Evolutionary conservation across 2,329 filamentous ascomycete species (phyloP).

Genomic region (Conoideocrella luteorostrata): DNA sequence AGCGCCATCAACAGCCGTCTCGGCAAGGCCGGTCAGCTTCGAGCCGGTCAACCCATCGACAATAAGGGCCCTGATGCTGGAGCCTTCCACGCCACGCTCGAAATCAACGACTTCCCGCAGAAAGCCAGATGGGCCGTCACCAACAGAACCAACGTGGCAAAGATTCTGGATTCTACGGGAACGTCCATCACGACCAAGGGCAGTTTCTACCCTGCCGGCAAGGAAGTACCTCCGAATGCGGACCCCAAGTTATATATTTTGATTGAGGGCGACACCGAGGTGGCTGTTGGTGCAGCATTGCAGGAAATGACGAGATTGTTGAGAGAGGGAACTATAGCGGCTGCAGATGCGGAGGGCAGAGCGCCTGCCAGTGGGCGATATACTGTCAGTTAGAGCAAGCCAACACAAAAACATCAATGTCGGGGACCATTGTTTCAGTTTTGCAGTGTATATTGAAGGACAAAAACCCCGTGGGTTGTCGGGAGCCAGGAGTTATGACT

Average conservation of each 20-base stretch:
- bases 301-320: conserved; percentile 80
- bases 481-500: too few relatives aligned
- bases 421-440: too few relatives aligned
- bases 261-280: conserved; percentile 93
- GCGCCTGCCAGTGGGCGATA: conserved; percentile 78
- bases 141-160: conserved; percentile 95
- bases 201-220: conserved; percentile 77
- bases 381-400: conserved; percentile 67
- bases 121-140: conserved; percentile 98
- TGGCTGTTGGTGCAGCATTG: conserved; percentile 86
- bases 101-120: conserved; percentile 99
- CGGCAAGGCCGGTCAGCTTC: conserved; percentile 81
- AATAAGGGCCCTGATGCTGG: conserved; percentile 98
- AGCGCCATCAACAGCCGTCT: conserved; percentile 86
- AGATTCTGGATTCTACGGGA: conserved; percentile 90
- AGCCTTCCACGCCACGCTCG: conserved; percentile 91
- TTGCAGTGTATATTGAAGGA: too few relatives aligned
- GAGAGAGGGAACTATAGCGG: conserved; percentile 84
- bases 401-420: too few relatives aligned
- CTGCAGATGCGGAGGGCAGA: conserved; percentile 77
- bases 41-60: conserved; percentile 89
- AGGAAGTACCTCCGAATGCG: conserved; percentile 66
- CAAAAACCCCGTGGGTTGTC: too few relatives aligned
- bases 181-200: conserved; percentile 98
- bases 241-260: conserved; percentile 96